A percentile compares a stretch with the other conserved stretches of the same genome.
phyloP scores from a whole-genome alignment of 768 basidiomycete genomes.

The Crucibulum laeve region DNA sequence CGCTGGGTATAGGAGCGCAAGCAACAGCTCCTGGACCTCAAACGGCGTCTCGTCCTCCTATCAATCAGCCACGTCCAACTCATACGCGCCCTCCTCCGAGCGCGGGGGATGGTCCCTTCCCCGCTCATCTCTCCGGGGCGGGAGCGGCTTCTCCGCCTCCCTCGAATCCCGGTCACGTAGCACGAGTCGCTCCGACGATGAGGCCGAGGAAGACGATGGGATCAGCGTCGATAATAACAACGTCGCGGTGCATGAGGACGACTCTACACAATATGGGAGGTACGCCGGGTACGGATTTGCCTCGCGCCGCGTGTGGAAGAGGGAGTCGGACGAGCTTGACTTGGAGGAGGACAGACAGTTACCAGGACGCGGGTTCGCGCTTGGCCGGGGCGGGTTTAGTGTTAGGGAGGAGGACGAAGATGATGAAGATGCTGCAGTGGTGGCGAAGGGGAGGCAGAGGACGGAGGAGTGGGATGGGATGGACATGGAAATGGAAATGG shows the following conservation, averaged over 20 bases:
- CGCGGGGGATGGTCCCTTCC: conserved; percentile 51
- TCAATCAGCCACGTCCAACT: conserved; percentile 7
- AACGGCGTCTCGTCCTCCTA: conserved; percentile 22
- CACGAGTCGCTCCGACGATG: conserved; percentile 21
- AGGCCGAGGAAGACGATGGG: conserved; percentile 28
- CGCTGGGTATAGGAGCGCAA: conserved; percentile 19
- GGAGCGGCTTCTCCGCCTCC: conserved; percentile 29
- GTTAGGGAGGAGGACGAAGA: conserved; percentile 5
- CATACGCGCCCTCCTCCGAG: conserved; percentile 9
- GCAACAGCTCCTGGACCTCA: conserved; percentile 26
- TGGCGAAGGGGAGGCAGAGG: neutral
- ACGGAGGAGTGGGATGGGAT: conserved; percentile 5
- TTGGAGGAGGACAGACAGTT: too few relatives aligned
- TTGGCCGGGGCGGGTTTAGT: conserved; percentile 2
- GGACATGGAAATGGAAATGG: conserved; percentile 7
- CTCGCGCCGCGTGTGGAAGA: conserved; percentile 10
- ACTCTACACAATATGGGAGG: conserved; percentile 11
- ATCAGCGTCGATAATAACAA: conserved; percentile 23
- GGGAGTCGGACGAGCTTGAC: conserved; percentile 5
- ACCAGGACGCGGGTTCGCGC: too few relatives aligned
- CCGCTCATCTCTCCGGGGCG: conserved; percentile 42
- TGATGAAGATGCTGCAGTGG: conserved; percentile 7
- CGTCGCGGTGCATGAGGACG: conserved; percentile 21
- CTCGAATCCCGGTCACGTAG: conserved; percentile 27
- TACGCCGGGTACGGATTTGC: conserved; percentile 9